These are phyloP conservation scores for Aspergillus viridinutans DNA, from an alignment of 2,329 filamentous ascomycete genomes.

Conservation along the genomic window DNA sequence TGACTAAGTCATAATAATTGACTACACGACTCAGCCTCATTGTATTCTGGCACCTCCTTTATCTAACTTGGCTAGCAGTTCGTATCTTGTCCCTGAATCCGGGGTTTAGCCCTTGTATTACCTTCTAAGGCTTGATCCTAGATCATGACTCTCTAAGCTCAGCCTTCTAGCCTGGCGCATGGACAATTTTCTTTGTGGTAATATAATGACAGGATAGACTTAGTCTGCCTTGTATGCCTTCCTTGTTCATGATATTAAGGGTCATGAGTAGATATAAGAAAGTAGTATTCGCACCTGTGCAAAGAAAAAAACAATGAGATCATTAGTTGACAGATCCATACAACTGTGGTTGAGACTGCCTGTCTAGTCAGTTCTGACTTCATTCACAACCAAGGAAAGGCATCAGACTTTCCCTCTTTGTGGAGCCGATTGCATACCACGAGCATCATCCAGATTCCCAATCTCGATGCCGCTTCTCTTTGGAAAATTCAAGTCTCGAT, in stretches of 20 bases:
- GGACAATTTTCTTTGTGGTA: neutral
- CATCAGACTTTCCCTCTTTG: neutral
- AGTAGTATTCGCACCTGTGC: neutral
- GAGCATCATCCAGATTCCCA: neutral
- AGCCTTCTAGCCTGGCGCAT: neutral
- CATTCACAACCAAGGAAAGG: neutral
- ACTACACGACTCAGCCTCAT: neutral
- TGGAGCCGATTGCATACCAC: neutral
- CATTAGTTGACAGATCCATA: neutral
- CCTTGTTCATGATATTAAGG: neutral
- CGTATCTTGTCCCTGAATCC: neutral
- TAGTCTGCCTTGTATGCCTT: neutral
- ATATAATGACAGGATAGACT: neutral
- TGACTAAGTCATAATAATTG: neutral
- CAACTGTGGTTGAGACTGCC: neutral
- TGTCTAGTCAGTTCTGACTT: neutral
- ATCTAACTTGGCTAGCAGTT: neutral
- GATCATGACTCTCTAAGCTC: neutral
- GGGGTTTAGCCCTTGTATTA: neutral
- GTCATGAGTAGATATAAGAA: neutral
- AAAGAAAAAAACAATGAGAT: neutral
- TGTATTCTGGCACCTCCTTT: neutral
- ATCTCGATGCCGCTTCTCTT: neutral
- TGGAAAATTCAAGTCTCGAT: neutral
- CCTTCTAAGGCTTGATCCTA: neutral